A percentile compares a stretch with the other conserved stretches of the same genome.
phyloP scores from a whole-genome alignment of 208 protist species.

The Borovskyia barvae region DNA sequence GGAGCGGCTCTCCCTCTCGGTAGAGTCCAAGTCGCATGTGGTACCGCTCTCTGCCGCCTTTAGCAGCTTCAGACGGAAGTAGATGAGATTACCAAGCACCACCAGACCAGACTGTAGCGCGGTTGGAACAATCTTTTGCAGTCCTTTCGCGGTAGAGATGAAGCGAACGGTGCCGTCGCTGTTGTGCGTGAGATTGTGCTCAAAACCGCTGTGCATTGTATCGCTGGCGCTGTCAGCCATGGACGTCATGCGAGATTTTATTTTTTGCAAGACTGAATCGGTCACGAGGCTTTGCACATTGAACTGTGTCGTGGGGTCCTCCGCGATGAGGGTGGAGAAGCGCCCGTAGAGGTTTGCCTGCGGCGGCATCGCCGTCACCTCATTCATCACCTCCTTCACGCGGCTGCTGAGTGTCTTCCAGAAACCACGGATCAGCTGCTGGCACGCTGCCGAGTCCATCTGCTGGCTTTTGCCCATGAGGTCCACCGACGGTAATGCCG shows the following conservation, averaged over 20 bases:
- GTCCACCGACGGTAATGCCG: not conserved
- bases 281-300: conserved; percentile 53
- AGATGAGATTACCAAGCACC: conserved; percentile 64
- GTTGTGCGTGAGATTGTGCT: conserved; percentile 67
- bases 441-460: conserved; percentile 57
- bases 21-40: not conserved
- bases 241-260: conserved; percentile 52
- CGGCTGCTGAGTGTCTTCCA: conserved; percentile 49
- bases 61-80: conserved; percentile 68
- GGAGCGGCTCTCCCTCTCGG: conserved; percentile 14
- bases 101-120: conserved; percentile 69
- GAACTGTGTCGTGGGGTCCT: conserved; percentile 52
- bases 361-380: conserved; percentile 31
- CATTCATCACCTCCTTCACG: conserved; percentile 35
- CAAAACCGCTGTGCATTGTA: conserved; percentile 77
- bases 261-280: conserved; percentile 54
- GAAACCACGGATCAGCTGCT: conserved; percentile 50
- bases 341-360: conserved; percentile 42
- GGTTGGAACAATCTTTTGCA: conserved; percentile 53
- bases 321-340: conserved; percentile 46
- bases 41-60: not conserved
- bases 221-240: conserved; percentile 78
- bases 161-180: conserved; percentile 69
- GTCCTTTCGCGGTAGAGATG: conserved; percentile 61
- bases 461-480: conserved; percentile 10